These are phyloP conservation scores for Talinum fruticosum DNA, from an alignment of 148 eudicot species.

Conservation along the genomic window DNA sequence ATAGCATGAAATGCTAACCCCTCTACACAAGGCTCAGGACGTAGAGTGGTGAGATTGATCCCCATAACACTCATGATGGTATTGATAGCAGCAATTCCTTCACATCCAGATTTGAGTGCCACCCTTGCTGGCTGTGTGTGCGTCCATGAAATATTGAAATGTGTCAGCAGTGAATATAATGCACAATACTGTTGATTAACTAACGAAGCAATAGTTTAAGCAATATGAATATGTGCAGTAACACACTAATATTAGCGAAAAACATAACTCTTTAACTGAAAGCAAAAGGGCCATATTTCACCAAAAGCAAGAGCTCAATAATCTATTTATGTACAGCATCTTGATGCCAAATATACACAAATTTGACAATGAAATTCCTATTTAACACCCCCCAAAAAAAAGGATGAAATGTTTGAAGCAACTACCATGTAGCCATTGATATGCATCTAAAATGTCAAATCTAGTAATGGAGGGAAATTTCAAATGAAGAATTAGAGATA, in stretches of 20 bases:
- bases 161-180: neutral
- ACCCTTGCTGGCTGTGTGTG: conserved; percentile 79
- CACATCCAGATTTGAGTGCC: conserved; percentile 78
- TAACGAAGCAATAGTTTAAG: neutral
- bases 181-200: neutral
- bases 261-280: neutral
- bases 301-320: neutral
- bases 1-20: conserved; percentile 53
- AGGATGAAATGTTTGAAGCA: neutral
- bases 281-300: neutral
- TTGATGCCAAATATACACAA: neutral
- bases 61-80: conserved; percentile 99
- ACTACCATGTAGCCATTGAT: neutral
- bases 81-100: conserved; percentile 92
- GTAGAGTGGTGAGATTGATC: conserved; percentile 83
- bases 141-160: neutral
- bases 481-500: conserved; percentile 3
- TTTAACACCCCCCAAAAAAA: neutral
- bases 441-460: neutral
- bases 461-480: neutral
- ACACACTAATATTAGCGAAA: neutral
- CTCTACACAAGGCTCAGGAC: conserved; percentile 98
- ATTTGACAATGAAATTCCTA: neutral
- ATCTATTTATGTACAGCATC: neutral
- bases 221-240: neutral